Conservation (phyloP, 495 filamentous ascomycete genomes). For the Pseudevernia furfuracea region DNA sequence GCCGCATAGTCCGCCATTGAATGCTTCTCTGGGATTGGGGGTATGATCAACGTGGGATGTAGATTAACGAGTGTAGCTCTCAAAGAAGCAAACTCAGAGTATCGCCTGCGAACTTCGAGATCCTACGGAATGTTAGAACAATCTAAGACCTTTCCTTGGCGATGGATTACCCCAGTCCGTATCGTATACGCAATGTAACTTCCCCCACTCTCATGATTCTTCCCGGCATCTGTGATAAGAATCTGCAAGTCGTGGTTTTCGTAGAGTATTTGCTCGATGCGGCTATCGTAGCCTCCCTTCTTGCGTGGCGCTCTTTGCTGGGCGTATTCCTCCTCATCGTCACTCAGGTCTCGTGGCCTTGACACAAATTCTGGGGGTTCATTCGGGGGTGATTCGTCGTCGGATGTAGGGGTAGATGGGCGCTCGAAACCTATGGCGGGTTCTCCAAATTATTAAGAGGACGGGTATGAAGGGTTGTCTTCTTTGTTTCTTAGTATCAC, state of each 20-base stretch:
- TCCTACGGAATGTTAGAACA: conserved; percentile 49
- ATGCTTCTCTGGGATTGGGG: conserved; percentile 96
- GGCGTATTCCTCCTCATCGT: conserved; percentile 53
- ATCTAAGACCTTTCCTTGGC: conserved; percentile 14
- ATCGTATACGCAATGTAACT: conserved; percentile 96
- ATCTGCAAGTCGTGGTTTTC: conserved; percentile 87
- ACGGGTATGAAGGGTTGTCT: background rate
- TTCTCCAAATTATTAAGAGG: background rate
- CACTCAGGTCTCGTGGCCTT: conserved; percentile 48
- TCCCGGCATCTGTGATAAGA: conserved; percentile 85
- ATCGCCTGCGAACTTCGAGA: conserved; percentile 85
- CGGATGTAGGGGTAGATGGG: conserved; percentile 42
- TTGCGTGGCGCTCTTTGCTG: conserved; percentile 49
- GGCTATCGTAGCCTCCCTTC: conserved; percentile 82
- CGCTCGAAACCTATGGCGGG: conserved; percentile 31
- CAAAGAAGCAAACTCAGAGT: conserved; percentile 94
- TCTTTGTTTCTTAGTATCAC: conserved; percentile 14
- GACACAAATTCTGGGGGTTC: conserved; percentile 55
- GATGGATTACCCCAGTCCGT: conserved; percentile 68
- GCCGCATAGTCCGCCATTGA: conserved; percentile 97
- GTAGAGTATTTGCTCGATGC: conserved; percentile 92
- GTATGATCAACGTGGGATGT: conserved; percentile 89
- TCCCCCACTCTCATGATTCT: conserved; percentile 84
- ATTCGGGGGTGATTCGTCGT: conserved; percentile 38
- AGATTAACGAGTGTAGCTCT: conserved; percentile 79